These are phyloP conservation scores for Cryptosporidium ubiquitum DNA, from an alignment of 169 alveolate genomes.

Conservation along the genomic window DNA sequence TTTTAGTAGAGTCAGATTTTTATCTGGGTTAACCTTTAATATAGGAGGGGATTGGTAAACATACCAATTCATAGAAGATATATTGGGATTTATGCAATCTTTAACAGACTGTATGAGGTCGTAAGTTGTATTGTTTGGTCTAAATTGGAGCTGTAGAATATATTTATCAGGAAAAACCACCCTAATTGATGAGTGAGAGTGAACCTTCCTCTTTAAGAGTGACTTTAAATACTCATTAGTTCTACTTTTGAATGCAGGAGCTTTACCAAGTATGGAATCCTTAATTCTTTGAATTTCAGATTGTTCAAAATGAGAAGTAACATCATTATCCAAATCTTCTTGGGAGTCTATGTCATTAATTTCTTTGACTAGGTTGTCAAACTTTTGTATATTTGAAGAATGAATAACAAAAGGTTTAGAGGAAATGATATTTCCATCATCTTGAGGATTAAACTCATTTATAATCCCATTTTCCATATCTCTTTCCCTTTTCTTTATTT, in stretches of 20 bases:
- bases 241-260: conserved; percentile 50
- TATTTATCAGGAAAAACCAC: conserved; percentile 65
- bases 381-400: conserved; percentile 32
- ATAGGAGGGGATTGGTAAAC: conserved; percentile 70
- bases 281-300: conserved; percentile 37
- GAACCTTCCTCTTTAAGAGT: conserved; percentile 12
- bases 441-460: background rate
- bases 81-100: conserved; percentile 48
- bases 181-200: conserved; percentile 33
- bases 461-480: conserved; percentile 25
- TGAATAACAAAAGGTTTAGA: conserved; percentile 43
- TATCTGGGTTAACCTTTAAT: conserved; percentile 25
- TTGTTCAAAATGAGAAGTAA: background rate
- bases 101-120: conserved; percentile 50
- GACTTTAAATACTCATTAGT: conserved; percentile 40
- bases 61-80: conserved; percentile 34
- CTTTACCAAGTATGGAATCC: conserved; percentile 28
- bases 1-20: background rate
- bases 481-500: conserved; percentile 36
- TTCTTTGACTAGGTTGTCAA: background rate
- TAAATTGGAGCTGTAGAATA: conserved; percentile 53
- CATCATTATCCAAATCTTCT: conserved; percentile 19
- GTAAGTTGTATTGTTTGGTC: conserved; percentile 50
- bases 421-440: background rate
- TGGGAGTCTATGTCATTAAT: background rate